Base-by-base conservation (phyloP, 1,139 yeast species). In the Magnusiomyces magnusii region DNA sequence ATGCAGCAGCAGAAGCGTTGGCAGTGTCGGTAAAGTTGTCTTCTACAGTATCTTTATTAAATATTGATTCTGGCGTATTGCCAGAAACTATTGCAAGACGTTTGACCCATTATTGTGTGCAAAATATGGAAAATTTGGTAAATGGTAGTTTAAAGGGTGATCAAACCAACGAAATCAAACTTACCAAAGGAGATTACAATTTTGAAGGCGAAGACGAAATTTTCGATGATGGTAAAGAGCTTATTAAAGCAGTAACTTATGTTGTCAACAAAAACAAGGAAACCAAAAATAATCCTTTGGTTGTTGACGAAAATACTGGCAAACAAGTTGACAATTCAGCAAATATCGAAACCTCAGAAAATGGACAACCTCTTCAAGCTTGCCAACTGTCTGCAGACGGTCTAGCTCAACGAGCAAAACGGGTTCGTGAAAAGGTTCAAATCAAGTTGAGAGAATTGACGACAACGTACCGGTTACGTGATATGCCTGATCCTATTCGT, bases 61-160 rank as follows among this genome's bases (percentile, higher is more conserved):
- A 89, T 66, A 75, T 89, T 58, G 96, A 90, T 68, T 81, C 82
- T 64, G 87, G 82, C 56, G 72, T 79, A 61, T 79, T 89, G 60
- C 82, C 88, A 21, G 91, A 86, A 63, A 84, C 83, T 62, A 76
- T 91, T 55, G 82, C 87, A 34, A 87, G 91, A 50, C 81, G 92
- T 69, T 82, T 91, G 62, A 95, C 95, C 0, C 81, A 87, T 61
- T 86, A 87, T 68, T 77, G 92, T 67, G 85, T 91, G 86, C 81
- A 87, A 67, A 91, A 91, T 69, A 85, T 91, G 87, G 92, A 89
- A 57, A 57, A 62, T 19, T 57, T 64, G 21, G 65, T 69, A 17
- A 65, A 66, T 23, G 44, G 5, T 3, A 9, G 19, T 10, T 39
- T 39, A 3, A 19, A 19, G 19, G 19, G 67, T 66, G n/a, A 52